Conservation (phyloP, 345 rosid genomes). For the Microcos paniculata region DNA sequence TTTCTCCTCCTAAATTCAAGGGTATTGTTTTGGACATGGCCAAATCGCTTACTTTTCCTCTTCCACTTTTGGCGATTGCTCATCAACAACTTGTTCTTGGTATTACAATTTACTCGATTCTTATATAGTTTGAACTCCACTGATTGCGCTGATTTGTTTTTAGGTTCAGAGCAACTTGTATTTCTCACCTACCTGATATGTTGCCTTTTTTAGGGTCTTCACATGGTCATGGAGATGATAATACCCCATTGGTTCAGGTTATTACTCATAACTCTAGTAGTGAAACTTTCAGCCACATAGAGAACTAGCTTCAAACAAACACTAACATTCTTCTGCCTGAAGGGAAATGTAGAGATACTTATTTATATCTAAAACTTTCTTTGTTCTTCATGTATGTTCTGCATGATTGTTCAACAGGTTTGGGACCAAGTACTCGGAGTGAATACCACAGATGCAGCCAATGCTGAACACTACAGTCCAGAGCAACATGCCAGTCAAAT, state of each 20-base stretch:
- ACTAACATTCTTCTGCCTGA: background rate
- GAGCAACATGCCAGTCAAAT: conserved; percentile 66
- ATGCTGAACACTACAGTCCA: conserved; percentile 62
- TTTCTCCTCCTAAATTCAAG: conserved; percentile 39
- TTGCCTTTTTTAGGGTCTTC: conserved; percentile 51
- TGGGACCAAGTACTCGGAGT: conserved; percentile 72
- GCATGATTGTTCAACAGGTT: conserved; percentile 37
- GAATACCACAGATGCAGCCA: conserved; percentile 60
- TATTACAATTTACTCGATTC: conserved; percentile 27
- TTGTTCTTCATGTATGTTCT: conserved; percentile 2
- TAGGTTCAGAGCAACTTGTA: background rate
- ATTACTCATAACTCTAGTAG: conserved; percentile 11
- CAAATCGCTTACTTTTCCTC: conserved; percentile 73
- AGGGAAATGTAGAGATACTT: background rate
- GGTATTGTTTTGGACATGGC: conserved; percentile 65
- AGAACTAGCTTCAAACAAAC: background rate
- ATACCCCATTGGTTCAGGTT: conserved; percentile 63
- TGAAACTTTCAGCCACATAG: conserved; percentile 10
- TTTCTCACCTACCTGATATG: conserved; percentile 14
- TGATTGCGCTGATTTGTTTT: conserved; percentile 2
- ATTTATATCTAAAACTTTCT: background rate
- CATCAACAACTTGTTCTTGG: conserved; percentile 82
- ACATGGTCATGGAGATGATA: conserved; percentile 41
- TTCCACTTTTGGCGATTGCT: conserved; percentile 76
- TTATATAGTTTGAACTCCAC: background rate